phyloP scores from a whole-genome alignment of 805 yeast species.

The Wickerhamomyces ciferrii region DNA sequence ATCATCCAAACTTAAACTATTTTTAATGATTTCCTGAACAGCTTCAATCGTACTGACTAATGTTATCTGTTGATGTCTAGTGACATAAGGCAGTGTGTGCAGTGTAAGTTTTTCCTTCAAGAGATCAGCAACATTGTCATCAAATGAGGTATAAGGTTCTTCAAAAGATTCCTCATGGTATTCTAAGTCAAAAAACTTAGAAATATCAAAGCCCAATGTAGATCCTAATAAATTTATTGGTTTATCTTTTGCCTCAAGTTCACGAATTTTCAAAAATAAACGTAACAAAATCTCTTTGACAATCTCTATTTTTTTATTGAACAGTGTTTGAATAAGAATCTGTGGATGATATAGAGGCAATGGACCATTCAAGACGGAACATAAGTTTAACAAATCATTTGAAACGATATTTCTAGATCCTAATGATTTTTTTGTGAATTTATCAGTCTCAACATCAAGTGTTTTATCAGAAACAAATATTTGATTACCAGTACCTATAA shows the following conservation, averaged over 20 bases:
- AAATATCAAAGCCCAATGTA: constrained; percentile 22
- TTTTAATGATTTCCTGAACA: constrained; percentile 46
- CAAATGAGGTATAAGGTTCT: constrained; percentile 37
- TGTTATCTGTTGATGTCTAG: constrained; percentile 90
- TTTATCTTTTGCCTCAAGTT: constrained; percentile 36
- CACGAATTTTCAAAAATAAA: constrained; percentile 50
- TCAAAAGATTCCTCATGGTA: constrained; percentile 14
- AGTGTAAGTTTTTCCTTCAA: constrained; percentile 58
- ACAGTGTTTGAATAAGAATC: constrained; percentile 67
- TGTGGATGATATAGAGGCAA: constrained; percentile 91
- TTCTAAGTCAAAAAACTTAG: constrained; percentile 20
- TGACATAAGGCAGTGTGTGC: constrained; percentile 68
- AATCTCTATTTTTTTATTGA: constrained; percentile 49
- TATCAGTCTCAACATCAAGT: constrained; percentile 46
- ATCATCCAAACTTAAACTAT: constrained; percentile 25
- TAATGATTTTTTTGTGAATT: constrained; percentile 45
- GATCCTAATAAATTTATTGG: constrained; percentile 20
- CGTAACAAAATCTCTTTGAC: constrained; percentile 53
- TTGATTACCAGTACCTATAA: constrained; percentile 87
- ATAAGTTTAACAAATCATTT: constrained; percentile 58
- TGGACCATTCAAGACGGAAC: constrained; percentile 80
- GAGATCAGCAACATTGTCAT: constrained; percentile 35
- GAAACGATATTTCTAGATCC: constrained; percentile 54
- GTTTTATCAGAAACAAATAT: constrained; percentile 73
- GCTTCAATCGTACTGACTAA: constrained; percentile 66